Evolutionary conservation across 306 rosid genomes (phyloP), one percentile per base, ranked within the genome.

Genomic region (Casuarina equisetifolia): DNA sequence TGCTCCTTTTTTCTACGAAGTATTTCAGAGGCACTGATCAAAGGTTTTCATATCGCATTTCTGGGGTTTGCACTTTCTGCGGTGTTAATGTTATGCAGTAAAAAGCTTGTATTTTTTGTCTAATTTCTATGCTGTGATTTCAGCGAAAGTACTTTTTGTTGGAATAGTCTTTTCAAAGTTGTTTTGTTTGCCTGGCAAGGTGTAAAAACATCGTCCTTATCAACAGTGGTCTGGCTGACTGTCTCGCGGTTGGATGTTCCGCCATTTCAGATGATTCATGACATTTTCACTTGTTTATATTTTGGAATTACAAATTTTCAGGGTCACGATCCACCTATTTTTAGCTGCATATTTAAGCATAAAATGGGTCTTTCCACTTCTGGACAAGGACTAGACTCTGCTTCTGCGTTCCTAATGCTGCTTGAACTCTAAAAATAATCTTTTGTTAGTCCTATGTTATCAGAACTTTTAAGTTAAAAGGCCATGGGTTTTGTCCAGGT

Each of bases 401-500:
- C 71, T 42, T 67, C 35, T 36, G 19, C 4, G 20, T 13, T 13
- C 38, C 19, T 17, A 9, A 61, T 36, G 43, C n/a, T 6, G 36
- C 12, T 58, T 58, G 32, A 35, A 58, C 32, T 39, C 64, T 25
- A 1, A 4, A 3, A 25, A 58, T 25, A 12, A 58, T 58, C 35
- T 58, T 58, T 20, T 76, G 1, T 42, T 20, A 10, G 44, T 20
- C 55, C 69, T 5, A 5, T 2, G 7, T 62, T 36, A 17, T 62
- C 45, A 62, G 45, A 61, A 73, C 36, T 68, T 53, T 69, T 79
- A 67, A 72, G 36, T 43, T 3, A 63, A 2, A 38, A 45, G 74
- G 45, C 2, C 44, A 35, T 76, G 76, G 2, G 2, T 43, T 61
- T 57, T 52, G 11, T 61, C 3, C 70, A 88, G 91, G 91, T 73